A percentile compares a stretch with the other conserved stretches of the same genome.
Conservation (phyloP, 169 alveolate species). For the Cardiosporidium cionae region DNA sequence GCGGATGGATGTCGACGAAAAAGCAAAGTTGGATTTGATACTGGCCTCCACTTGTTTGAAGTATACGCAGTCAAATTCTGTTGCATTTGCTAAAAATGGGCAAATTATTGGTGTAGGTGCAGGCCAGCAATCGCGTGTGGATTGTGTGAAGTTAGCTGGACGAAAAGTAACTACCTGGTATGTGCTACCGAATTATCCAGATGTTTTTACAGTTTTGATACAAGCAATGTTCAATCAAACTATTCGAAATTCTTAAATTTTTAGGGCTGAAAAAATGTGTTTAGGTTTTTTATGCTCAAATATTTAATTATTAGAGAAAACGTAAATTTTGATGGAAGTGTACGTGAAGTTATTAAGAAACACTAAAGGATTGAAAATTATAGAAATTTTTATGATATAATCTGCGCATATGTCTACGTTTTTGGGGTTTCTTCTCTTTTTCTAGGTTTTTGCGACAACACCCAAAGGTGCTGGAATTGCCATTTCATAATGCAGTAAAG, state of each 20-base stretch:
- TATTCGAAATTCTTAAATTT: too few relatives aligned
- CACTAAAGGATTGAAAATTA: too few relatives aligned
- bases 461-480: slow-evolving; percentile 33
- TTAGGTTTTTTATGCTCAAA: too few relatives aligned
- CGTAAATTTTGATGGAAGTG: too few relatives aligned
- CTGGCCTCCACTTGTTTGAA: slow-evolving; percentile 34
- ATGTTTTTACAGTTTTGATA: too few relatives aligned
- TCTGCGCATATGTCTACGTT: not conserved
- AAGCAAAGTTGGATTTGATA: slow-evolving; percentile 28
- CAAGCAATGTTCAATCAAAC: too few relatives aligned
- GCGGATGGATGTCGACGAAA: too few relatives aligned
- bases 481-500: slow-evolving; percentile 37
- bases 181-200: too few relatives aligned
- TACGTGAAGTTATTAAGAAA: too few relatives aligned
- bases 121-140: slow-evolving; percentile 41
- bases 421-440: not conserved
- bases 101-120: slow-evolving; percentile 47
- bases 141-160: slow-evolving; percentile 47
- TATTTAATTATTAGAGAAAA: too few relatives aligned
- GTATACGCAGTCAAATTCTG: slow-evolving; percentile 40
- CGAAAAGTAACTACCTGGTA: slow-evolving; percentile 16
- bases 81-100: slow-evolving; percentile 35
- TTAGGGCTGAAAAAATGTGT: too few relatives aligned
- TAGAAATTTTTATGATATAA: too few relatives aligned
- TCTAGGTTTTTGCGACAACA: slow-evolving; percentile 1